Evolutionary conservation across 768 basidiomycete species (phyloP).

Genomic region (Chiua virens): DNA sequence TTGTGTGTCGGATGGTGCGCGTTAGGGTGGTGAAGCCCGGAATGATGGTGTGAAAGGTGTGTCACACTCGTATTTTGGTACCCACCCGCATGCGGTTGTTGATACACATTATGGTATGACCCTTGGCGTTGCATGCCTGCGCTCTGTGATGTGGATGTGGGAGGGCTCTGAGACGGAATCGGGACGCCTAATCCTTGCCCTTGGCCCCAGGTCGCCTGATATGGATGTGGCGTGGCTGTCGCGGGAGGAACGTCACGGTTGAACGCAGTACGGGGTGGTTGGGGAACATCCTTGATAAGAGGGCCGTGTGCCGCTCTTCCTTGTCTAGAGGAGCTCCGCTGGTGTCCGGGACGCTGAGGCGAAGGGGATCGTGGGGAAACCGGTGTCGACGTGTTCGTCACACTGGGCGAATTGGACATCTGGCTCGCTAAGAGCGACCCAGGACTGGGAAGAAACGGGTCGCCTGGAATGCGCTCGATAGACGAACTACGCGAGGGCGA

Average conservation of each 20-base stretch:
- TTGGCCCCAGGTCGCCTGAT: conserved; percentile 7
- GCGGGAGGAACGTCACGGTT: conserved; percentile 8
- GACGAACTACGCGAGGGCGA: conserved; percentile 24
- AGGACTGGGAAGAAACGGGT: conserved; percentile 10
- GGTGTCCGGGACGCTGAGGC: conserved; percentile 15
- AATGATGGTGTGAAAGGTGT: conserved; percentile 12
- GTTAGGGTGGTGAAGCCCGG: conserved; percentile 10
- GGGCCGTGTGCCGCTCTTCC: conserved; percentile 17
- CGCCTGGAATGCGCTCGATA: conserved; percentile 13
- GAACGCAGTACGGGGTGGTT: conserved; percentile 17
- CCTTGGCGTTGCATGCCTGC: conserved; percentile 18
- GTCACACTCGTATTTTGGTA: conserved; percentile 13
- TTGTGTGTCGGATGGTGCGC: conserved; percentile 17
- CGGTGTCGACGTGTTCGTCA: conserved; percentile 12
- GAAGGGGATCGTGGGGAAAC: conserved; percentile 16
- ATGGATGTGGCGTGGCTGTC: conserved; percentile 16
- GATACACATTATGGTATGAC: conserved; percentile 14
- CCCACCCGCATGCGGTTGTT: conserved; percentile 1
- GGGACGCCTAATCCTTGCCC: conserved; percentile 4
- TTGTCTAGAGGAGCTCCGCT: conserved; percentile 19
- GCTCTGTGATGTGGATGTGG: conserved; percentile 3
- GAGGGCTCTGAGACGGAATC: conserved; percentile 1
- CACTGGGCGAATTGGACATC: conserved; percentile 1
- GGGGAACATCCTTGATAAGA: conserved; percentile 19
- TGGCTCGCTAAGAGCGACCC: conserved; percentile 11